phyloP scores from a whole-genome alignment of 2,329 filamentous ascomycete genomes.

The Fusarium equiseti region DNA sequence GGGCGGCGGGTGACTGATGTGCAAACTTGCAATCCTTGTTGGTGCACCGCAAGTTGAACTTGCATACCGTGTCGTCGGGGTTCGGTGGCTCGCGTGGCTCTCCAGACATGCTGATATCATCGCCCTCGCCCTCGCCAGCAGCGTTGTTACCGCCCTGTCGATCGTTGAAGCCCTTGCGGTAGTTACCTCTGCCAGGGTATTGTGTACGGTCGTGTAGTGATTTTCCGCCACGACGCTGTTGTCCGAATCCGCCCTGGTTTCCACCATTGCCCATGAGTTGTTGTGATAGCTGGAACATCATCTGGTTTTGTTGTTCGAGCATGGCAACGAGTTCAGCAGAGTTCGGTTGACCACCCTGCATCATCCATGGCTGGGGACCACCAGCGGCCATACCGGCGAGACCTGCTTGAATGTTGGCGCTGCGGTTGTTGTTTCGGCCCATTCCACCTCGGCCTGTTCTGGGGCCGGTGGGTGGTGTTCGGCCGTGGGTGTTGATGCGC shows the following conservation, averaged over 20 bases:
- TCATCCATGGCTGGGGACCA: constrained; percentile 60
- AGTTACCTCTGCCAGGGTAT: constrained; percentile 63
- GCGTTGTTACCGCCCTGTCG: constrained; percentile 52
- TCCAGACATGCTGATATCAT: constrained; percentile 74
- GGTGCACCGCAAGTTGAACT: constrained; percentile 88
- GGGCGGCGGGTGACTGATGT: constrained; percentile 92
- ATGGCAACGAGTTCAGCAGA: constrained; percentile 76
- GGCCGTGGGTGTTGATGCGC: constrained; percentile 82
- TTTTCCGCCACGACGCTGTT: constrained; percentile 60
- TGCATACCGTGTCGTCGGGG: constrained; percentile 80
- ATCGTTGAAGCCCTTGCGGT: constrained; percentile 62
- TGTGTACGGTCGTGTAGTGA: constrained; percentile 83
- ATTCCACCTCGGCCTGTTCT: constrained; percentile 66
- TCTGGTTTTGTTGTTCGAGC: constrained; percentile 86
- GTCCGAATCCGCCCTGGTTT: constrained; percentile 56
- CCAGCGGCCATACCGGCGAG: constrained; percentile 59
- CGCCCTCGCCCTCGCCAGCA: constrained; percentile 59
- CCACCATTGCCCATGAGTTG: constrained; percentile 68
- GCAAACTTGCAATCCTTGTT: constrained; percentile 93
- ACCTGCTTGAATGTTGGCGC: constrained; percentile 63
- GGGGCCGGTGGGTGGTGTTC: constrained; percentile 79
- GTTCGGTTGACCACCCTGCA: constrained; percentile 60
- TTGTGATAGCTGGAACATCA: constrained; percentile 82
- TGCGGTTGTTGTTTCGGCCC: constrained; percentile 63
- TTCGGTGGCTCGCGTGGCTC: constrained; percentile 66